A percentile compares a stretch with the other conserved stretches of the same genome.
phyloP scores from a whole-genome alignment of 202 grass and related monocot genomes.

The Panicum virgatum region DNA sequence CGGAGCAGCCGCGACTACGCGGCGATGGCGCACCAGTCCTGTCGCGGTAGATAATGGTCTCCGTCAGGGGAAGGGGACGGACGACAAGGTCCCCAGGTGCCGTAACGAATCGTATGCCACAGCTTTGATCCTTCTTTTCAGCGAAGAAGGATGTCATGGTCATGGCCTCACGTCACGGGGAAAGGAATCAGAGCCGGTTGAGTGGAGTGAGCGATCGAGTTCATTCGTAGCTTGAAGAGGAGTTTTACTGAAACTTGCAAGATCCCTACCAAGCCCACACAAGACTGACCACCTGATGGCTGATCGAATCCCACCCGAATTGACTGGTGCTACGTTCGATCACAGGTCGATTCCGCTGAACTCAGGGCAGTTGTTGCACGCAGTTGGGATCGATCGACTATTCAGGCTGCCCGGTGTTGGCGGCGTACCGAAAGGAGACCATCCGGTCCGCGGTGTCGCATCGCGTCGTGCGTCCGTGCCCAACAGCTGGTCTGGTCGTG shows the following conservation, averaged over 20 bases:
- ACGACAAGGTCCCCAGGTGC: background rate
- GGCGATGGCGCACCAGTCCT: background rate
- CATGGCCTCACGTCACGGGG: too few species aligned
- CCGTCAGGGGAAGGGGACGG: conserved; percentile 3
- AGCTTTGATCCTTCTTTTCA: background rate
- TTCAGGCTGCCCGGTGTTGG: background rate
- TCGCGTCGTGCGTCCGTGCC: background rate
- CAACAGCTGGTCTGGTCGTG: background rate
- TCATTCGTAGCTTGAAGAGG: background rate
- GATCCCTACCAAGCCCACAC: too few species aligned
- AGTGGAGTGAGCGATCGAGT: too few species aligned
- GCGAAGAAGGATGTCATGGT: background rate
- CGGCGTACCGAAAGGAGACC: conserved; percentile 3
- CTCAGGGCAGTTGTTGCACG: background rate
- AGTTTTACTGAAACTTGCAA: too few species aligned
- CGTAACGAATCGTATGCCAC: conserved; percentile 6
- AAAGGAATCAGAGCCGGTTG: conserved; percentile 13
- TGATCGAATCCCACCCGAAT: background rate
- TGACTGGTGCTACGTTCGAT: background rate
- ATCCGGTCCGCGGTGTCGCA: background rate
- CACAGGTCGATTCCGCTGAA: background rate
- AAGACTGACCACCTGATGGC: background rate
- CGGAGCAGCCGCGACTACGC: too few species aligned
- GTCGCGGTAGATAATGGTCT: conserved; percentile 49
- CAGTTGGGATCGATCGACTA: background rate